Conservation (phyloP, 257 asterid species). For the Gentiana straminea region DNA sequence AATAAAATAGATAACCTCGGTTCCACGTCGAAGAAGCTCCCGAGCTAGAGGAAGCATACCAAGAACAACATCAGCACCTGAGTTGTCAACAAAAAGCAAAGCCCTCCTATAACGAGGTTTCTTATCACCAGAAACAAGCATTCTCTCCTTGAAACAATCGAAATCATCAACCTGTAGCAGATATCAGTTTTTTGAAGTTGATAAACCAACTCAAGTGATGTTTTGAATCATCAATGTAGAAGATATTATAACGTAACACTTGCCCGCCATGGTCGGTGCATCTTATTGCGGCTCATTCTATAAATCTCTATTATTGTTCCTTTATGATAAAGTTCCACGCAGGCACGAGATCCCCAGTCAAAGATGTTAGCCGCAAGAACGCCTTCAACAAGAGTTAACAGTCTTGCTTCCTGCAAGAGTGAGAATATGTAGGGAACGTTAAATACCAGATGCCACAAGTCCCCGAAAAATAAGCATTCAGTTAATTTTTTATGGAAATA, state of each 20-base stretch:
- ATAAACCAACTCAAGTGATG: neutral
- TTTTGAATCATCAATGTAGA: neutral
- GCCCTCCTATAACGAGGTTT: conserved; percentile 68
- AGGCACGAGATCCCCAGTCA: conserved; percentile 99
- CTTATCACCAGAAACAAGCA: conserved; percentile 54
- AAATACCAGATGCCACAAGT: neutral
- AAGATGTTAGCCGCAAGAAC: conserved; percentile 98
- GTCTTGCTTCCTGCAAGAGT: conserved; percentile 56
- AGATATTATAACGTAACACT: conserved; percentile 7
- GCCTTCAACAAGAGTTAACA: conserved; percentile 85
- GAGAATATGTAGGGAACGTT: conserved; percentile 5
- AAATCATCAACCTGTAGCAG: conserved; percentile 75
- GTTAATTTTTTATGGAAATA: neutral
- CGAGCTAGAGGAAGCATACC: conserved; percentile 99
- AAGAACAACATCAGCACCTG: conserved; percentile 89
- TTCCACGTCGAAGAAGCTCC: conserved; percentile 89
- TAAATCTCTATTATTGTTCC: conserved; percentile 95
- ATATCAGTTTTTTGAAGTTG: neutral
- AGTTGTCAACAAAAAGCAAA: conserved; percentile 87
- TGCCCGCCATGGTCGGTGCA: conserved; percentile 99
- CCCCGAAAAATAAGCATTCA: conserved; percentile 1
- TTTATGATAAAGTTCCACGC: conserved; percentile 92
- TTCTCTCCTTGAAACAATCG: conserved; percentile 69
- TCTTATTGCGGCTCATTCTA: conserved; percentile 96
- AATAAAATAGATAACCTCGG: conserved; percentile 48